Evolutionary conservation across 148 eudicot genomes (phyloP).

Genomic region (Oxyria digyna): DNA sequence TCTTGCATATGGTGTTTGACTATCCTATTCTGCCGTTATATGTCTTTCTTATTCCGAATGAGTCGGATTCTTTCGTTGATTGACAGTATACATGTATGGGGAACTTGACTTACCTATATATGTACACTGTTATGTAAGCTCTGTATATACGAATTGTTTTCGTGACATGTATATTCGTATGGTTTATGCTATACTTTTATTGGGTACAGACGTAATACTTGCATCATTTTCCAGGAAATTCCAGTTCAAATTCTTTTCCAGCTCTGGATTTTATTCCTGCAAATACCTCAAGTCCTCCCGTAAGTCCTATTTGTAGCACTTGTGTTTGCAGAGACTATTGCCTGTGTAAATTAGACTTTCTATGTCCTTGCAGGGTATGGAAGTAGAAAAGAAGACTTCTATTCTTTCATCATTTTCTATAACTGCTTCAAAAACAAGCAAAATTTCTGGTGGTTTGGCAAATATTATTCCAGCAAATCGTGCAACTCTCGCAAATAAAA

Average conservation of each 20-base stretch:
- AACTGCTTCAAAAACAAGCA: conserved; percentile 21
- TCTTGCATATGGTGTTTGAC: not conserved
- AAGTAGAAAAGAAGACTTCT: conserved; percentile 21
- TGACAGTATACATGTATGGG: not conserved
- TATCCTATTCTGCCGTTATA: not conserved
- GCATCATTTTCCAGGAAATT: conserved; percentile 34
- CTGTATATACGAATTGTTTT: not conserved
- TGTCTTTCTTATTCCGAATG: not conserved
- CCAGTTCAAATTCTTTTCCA: conserved; percentile 13
- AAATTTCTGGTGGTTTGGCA: conserved; percentile 17
- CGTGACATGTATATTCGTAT: not conserved
- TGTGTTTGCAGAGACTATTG: not conserved
- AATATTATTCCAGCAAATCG: conserved; percentile 78
- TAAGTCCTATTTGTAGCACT: conserved; percentile 13
- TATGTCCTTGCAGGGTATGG: conserved; percentile 25
- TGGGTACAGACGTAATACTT: conserved; percentile 9
- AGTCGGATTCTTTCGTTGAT: not conserved
- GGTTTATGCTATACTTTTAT: not conserved
- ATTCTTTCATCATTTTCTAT: conserved; percentile 22
- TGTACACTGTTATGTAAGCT: not conserved
- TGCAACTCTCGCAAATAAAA: conserved; percentile 32
- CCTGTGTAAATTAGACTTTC: not conserved
- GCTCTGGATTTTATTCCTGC: conserved; percentile 23
- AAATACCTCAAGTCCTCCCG: conserved; percentile 27
- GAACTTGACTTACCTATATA: not conserved